phyloP scores from a whole-genome alignment of 306 rosid species.

The Vicia villosa region DNA sequence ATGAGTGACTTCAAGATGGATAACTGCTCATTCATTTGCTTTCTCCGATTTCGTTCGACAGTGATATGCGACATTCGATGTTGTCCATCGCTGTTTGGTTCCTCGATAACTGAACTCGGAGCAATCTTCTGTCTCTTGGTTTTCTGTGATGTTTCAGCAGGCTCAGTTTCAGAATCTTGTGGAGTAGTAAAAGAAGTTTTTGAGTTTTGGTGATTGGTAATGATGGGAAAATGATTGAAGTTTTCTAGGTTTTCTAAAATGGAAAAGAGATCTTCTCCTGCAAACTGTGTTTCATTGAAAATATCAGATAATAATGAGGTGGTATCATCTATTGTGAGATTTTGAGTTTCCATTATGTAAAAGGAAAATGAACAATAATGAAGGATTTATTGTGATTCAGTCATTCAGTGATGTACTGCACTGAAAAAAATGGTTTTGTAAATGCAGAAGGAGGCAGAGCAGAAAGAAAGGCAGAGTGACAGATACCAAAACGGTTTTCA shows the following conservation, averaged over 20 bases:
- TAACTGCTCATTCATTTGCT: slow-evolving; percentile 95
- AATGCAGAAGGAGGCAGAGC: slow-evolving; percentile 28
- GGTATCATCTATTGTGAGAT: slow-evolving; percentile 33
- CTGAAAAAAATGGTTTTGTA: not conserved
- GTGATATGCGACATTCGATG: slow-evolving; percentile 75
- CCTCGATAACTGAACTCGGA: slow-evolving; percentile 37
- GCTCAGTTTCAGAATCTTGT: slow-evolving; percentile 51
- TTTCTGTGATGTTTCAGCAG: slow-evolving; percentile 51
- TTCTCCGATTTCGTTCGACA: slow-evolving; percentile 91
- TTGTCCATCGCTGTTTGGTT: slow-evolving; percentile 57
- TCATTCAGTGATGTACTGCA: slow-evolving; percentile 2
- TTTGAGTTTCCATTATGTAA: slow-evolving; percentile 13
- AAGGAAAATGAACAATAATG: not conserved
- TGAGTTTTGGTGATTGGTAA: slow-evolving; percentile 44
- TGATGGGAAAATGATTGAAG: slow-evolving; percentile 48
- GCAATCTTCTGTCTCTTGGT: slow-evolving; percentile 57
- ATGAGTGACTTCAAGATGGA: slow-evolving; percentile 76
- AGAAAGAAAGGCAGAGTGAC: slow-evolving; percentile 21
- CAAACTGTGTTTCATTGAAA: slow-evolving; percentile 48
- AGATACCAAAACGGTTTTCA: slow-evolving; percentile 18
- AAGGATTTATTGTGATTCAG: not conserved
- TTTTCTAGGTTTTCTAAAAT: slow-evolving; percentile 71
- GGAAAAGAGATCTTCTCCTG: slow-evolving; percentile 66
- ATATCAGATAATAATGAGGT: slow-evolving; percentile 39
- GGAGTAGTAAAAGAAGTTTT: slow-evolving; percentile 46